Base-by-base conservation (phyloP, 805 yeast genomes). In the Brettanomyces nanus region DNA sequence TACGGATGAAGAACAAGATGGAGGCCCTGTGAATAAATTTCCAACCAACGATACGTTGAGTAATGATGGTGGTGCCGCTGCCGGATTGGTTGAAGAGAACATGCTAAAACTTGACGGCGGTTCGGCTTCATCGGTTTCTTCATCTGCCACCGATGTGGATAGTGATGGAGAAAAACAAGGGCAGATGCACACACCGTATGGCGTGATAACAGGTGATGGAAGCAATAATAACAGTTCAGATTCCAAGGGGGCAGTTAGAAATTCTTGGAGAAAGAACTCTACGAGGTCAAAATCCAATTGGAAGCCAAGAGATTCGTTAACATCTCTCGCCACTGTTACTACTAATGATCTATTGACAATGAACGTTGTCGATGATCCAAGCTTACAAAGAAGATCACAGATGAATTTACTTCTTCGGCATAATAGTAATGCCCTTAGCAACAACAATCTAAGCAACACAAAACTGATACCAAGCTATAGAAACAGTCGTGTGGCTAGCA, bases 291-390 rank as follows among this genome's bases (percentile, higher is more conserved):
- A 55, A 19, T 55, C 54, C 30, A 47, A 55, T 27, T 63, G 69
- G 66, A 63, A 66, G 45, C 65, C 73, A 33, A 73, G 90, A 54
- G 77, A 73, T 26, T 80, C 94, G 7, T 66, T 75, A 39, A 73
- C 71, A 28, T 84, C 96, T 0, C 51, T 82, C 40, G 87, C 86
- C 20, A 86, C 95, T 0, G 89, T 89, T 25, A 78, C 89, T 23
- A 85, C 96, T 1, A 85, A 80, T 36, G 90, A 85, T 54, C 69
- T 87, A 33, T 70, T 86, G 52, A 81, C 85, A 4, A 85, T 87
- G 28, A 72, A 86, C 51, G 66, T 86, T 30, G 86, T 83, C 3
- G 83, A 80, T 28, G 83, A 79, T 43, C 63, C 62, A 22, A 57
- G 58, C 28, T 52, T 69, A 20, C 61, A 62, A 28, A 66, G 69